Base-by-base conservation (phyloP, 164 flowering plant species). In the Chimonanthus salicifolius region DNA sequence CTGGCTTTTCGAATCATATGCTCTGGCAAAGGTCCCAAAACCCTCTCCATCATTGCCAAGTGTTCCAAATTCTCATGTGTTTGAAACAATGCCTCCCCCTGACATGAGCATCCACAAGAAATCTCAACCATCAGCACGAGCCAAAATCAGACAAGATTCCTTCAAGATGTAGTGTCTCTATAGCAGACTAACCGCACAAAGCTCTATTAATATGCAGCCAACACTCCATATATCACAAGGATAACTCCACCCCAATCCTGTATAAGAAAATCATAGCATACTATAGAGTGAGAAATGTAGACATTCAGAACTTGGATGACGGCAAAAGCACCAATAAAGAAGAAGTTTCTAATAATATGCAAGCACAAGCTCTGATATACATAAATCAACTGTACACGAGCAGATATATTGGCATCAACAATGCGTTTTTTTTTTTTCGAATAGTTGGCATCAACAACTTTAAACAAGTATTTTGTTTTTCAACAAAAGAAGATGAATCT, bases 161-260 rank as follows among this genome's bases (percentile, higher is more conserved):
- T n/a, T 46, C 21, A 72, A 63, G 68, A 44, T 13, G 60, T 10
- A 72, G 20, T 3, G 3, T 44, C 16, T 58, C 5, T 3, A 13
- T 21, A 71, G 64, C 15, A 15, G 43, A 79, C 97, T 74, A 47
- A 95, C 99, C 83, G 88, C 75, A 81, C 93, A 91, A 16, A 95
- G 88, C 79, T 95, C 99, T 18, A 89, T 84, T 13, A 95, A 85
- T 69, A 95, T 92, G 80, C 99, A 95, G 69, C 99, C 99, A 50
- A 91, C 79, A 78, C 99, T 91, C 99, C 99, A 95, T 46, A 95
- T 69, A 80, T 95, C 98, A 87, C 99, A 95, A 47, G 98, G 92
- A 77, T 88, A 91, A 68, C 75, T 82, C 99, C 99, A 95, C 69
- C 98, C 98, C 18, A 95, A 78, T 49, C 99, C 99, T 95, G 87